These are phyloP conservation scores for Knoxia roxburghii DNA, from an alignment of 257 asterid species.

Conservation along the genomic window DNA sequence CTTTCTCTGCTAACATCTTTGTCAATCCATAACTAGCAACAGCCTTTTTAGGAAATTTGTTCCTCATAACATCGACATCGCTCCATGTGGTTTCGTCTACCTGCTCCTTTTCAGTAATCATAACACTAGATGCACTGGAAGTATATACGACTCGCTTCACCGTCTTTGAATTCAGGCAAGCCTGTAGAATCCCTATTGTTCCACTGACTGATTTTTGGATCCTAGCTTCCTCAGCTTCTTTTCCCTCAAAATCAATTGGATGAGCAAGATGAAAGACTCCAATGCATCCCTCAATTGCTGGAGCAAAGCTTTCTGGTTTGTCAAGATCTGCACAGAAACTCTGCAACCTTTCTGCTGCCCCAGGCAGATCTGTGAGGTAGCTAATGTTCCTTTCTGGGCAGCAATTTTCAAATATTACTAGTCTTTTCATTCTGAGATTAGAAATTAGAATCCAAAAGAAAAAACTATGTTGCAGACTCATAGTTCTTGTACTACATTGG, in stretches of 20 bases:
- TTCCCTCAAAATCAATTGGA: slow-evolving; percentile 43
- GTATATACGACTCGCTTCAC: slow-evolving; percentile 48
- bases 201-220: slow-evolving; percentile 23
- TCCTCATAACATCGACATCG: slow-evolving; percentile 26
- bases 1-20: slow-evolving; percentile 44
- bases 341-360: slow-evolving; percentile 42
- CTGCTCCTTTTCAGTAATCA: neutral
- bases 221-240: slow-evolving; percentile 40
- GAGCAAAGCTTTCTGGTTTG: slow-evolving; percentile 37
- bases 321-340: slow-evolving; percentile 55
- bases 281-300: slow-evolving; percentile 54
- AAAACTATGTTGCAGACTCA: no score
- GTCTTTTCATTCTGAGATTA: no score
- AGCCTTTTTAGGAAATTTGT: neutral
- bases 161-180: slow-evolving; percentile 43
- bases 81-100: slow-evolving; percentile 43
- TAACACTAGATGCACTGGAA: slow-evolving; percentile 23
- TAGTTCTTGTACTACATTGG: no score
- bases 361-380: slow-evolving; percentile 45
- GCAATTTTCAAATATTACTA: neutral
- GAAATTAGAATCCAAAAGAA: no score
- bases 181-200: slow-evolving; percentile 30
- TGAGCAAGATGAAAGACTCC: slow-evolving; percentile 77
- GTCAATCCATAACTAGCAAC: slow-evolving; percentile 33
- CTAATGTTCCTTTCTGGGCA: slow-evolving; percentile 39